Percentiles rank a stretch among this genome's conserved stretches.
Conservation (phyloP, 257 asterid genomes). For the Vinca minor region DNA sequence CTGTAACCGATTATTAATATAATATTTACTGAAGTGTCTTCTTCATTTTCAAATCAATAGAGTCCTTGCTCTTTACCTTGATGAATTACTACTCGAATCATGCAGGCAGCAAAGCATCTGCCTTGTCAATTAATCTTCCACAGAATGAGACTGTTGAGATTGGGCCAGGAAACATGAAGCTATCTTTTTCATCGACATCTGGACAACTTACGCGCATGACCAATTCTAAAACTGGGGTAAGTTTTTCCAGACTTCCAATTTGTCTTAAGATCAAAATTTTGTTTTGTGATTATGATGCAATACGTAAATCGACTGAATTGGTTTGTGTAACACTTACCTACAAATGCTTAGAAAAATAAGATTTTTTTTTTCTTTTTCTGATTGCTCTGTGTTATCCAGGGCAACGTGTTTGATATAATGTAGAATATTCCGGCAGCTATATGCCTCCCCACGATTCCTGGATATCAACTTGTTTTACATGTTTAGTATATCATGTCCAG, state of each 20-base stretch:
- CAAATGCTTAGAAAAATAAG: neutral
- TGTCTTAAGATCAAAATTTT: neutral
- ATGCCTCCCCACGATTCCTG: neutral
- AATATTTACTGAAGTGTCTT: neutral
- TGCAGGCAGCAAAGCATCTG: constrained; percentile 32
- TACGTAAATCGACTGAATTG: neutral
- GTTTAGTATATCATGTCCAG: constrained; percentile 1
- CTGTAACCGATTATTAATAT: neutral
- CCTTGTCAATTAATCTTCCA: constrained; percentile 23
- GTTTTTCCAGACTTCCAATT: constrained; percentile 10
- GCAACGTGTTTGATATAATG: neutral
- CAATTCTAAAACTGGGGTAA: constrained; percentile 65
- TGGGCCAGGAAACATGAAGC: constrained; percentile 70
- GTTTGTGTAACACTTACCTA: neutral
- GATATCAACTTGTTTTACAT: no score
- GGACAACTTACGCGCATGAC: constrained; percentile 69
- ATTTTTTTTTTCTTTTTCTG: no score
- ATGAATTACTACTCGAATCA: constrained; percentile 15
- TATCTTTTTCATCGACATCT: constrained; percentile 58
- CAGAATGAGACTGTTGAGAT: constrained; percentile 40
- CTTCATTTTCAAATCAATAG: neutral
- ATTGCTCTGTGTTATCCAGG: neutral
- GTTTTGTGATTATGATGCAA: neutral
- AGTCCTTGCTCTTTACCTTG: neutral
- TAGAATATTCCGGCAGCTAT: neutral